A percentile compares a stretch with the other conserved stretches of the same genome.
Conservation (phyloP, 2,329 filamentous ascomycete species). For the Pseudofabraea citricarpa region DNA sequence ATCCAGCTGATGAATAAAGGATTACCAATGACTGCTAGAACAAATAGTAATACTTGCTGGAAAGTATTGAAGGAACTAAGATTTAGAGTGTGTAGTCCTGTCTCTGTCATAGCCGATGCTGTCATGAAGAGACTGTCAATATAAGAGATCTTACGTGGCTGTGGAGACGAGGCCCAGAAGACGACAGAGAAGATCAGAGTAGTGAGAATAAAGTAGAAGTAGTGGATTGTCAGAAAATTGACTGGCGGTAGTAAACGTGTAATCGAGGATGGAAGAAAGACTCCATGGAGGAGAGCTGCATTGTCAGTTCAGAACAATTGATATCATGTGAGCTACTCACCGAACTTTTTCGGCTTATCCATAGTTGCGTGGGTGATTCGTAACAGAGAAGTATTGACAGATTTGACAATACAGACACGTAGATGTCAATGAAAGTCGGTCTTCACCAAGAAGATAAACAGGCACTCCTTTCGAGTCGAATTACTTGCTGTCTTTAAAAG, state of each 20-base stretch:
- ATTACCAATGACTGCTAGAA: conserved; percentile 59
- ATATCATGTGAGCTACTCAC: too few relatives aligned
- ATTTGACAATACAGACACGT: too few relatives aligned
- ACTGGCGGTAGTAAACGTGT: not conserved
- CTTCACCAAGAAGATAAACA: too few relatives aligned
- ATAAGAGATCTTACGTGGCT: conserved; percentile 45
- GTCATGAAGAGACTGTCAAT: conserved; percentile 61
- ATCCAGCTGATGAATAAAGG: conserved; percentile 60
- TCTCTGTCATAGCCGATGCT: conserved; percentile 58
- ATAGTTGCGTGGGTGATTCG: too few relatives aligned
- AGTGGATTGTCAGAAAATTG: conserved; percentile 59
- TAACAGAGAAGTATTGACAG: too few relatives aligned
- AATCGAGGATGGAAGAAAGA: too few relatives aligned
- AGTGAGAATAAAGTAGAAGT: conserved; percentile 56
- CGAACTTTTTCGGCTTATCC: too few relatives aligned
- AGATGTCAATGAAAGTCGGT: too few relatives aligned
- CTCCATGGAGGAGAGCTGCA: too few relatives aligned
- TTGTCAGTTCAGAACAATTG: too few relatives aligned
- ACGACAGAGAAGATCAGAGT: conserved; percentile 50
- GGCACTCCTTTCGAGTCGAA: too few relatives aligned
- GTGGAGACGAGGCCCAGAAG: conserved; percentile 52
- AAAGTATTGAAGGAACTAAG: conserved; percentile 58
- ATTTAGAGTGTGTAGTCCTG: conserved; percentile 61
- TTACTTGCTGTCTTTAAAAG: too few relatives aligned
- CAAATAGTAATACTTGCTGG: conserved; percentile 59